A percentile compares a stretch with the other conserved stretches of the same genome.
Conservation (phyloP, 345 rosid genomes). For the Balakata baccata region DNA sequence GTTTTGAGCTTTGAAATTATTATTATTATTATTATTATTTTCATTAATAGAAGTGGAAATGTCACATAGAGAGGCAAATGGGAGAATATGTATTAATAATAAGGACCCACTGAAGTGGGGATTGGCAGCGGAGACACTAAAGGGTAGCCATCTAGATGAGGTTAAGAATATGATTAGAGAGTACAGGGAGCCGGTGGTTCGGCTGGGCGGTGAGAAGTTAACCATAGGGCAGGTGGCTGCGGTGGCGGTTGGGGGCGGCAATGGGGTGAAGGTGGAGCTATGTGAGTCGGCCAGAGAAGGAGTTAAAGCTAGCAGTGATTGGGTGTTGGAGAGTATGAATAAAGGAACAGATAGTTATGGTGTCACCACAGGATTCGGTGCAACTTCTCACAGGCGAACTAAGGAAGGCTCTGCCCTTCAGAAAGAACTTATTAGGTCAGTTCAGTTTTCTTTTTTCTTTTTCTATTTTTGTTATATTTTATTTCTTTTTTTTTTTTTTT, state of each 20-base stretch:
- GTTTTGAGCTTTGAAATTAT: neutral
- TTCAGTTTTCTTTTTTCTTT: neutral
- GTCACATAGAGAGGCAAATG: neutral
- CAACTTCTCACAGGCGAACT: neutral
- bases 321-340: neutral
- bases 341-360: constrained; percentile 3
- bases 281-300: neutral
- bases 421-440: constrained; percentile 6
- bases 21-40: neutral
- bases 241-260: neutral
- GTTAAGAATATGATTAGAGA: neutral
- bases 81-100: neutral
- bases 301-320: constrained; percentile 1
- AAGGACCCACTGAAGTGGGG: neutral
- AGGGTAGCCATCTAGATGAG: constrained; percentile 5
- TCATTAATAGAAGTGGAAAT: neutral
- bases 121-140: neutral
- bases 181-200: neutral
- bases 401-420: neutral
- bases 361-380: neutral
- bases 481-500: too few species aligned
- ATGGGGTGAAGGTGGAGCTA: neutral
- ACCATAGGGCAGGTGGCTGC: constrained; percentile 3
- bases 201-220: neutral
- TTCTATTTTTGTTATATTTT: too few species aligned